Evolutionary conservation across 1,284 basidiomycete species (phyloP).

Genomic region (Fomitiporia mediterranea): DNA sequence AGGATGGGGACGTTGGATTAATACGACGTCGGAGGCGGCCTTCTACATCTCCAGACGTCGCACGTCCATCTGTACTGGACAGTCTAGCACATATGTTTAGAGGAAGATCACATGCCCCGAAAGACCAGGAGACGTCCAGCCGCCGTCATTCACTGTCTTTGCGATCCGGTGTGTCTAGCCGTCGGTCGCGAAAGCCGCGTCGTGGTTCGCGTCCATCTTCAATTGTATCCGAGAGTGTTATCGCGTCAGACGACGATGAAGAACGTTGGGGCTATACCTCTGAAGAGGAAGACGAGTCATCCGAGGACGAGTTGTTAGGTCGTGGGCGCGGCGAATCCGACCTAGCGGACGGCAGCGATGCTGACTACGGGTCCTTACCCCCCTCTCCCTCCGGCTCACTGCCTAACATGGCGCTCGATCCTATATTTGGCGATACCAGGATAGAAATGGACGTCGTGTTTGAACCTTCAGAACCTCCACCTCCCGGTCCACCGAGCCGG

Average conservation of each 20-base stretch:
- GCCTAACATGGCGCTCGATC: constrained; percentile 67
- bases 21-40: constrained; percentile 11
- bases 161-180: constrained; percentile 49
- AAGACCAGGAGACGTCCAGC: constrained; percentile 33
- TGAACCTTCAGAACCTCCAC: constrained; percentile 57
- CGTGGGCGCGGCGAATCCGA: constrained; percentile 28
- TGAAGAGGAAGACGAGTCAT: constrained; percentile 43
- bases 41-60: constrained; percentile 20
- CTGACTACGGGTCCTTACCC: constrained; percentile 65
- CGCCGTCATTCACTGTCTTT: constrained; percentile 53
- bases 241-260: constrained; percentile 48
- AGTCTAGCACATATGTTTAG: constrained; percentile 66
- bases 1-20: constrained; percentile 20
- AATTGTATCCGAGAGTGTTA: constrained; percentile 52
- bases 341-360: constrained; percentile 37
- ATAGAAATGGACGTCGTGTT: constrained; percentile 71
- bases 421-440: constrained; percentile 73
- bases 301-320: constrained; percentile 26
- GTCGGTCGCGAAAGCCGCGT: constrained; percentile 45
- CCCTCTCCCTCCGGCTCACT: constrained; percentile 56
- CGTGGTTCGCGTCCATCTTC: constrained; percentile 42
- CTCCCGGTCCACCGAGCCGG: constrained; percentile 71
- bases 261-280: constrained; percentile 81
- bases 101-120: constrained; percentile 38
- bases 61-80: constrained; percentile 52